phyloP scores from a whole-genome alignment of 345 rosid species.

The Linum lewisii region DNA sequence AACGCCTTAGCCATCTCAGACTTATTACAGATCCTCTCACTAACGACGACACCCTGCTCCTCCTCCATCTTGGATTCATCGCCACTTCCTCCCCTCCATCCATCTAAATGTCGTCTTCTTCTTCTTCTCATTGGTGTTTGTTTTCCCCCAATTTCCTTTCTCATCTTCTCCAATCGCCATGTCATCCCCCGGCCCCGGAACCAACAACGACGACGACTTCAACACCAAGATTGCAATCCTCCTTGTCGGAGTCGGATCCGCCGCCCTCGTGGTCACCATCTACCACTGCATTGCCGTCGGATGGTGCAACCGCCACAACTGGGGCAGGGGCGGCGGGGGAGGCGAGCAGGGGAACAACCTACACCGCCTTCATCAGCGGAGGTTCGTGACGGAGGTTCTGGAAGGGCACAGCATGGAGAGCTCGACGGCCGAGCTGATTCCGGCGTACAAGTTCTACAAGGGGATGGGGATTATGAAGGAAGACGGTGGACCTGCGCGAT shows the following conservation, averaged over 20 bases:
- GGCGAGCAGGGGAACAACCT: neutral
- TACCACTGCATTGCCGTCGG: conserved; percentile 30
- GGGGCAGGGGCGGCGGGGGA: neutral
- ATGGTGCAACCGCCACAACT: conserved; percentile 16
- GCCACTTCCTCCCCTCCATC: too few relatives aligned
- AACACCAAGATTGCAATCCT: conserved; percentile 7
- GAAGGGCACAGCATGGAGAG: conserved; percentile 19
- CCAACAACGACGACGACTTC: neutral
- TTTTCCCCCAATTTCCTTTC: neutral
- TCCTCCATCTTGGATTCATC: too few relatives aligned
- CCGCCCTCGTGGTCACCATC: conserved; percentile 26
- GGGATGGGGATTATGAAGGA: conserved; percentile 16
- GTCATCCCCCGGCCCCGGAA: neutral
- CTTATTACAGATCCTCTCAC: too few relatives aligned
- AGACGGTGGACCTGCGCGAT: conserved; percentile 21
- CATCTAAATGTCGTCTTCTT: neutral
- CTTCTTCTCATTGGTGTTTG: neutral
- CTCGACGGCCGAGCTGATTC: conserved; percentile 27
- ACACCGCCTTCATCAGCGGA: neutral
- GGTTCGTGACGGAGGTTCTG: neutral
- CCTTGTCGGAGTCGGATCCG: conserved; percentile 22
- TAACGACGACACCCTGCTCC: too few relatives aligned
- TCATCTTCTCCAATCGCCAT: neutral
- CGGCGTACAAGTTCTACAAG: conserved; percentile 27
- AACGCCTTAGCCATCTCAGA: too few relatives aligned